Percentiles rank a stretch among this genome's conserved stretches.
These are phyloP conservation scores for Fusarium longipes DNA, from an alignment of 2,329 filamentous ascomycete genomes.

Conservation along the genomic window DNA sequence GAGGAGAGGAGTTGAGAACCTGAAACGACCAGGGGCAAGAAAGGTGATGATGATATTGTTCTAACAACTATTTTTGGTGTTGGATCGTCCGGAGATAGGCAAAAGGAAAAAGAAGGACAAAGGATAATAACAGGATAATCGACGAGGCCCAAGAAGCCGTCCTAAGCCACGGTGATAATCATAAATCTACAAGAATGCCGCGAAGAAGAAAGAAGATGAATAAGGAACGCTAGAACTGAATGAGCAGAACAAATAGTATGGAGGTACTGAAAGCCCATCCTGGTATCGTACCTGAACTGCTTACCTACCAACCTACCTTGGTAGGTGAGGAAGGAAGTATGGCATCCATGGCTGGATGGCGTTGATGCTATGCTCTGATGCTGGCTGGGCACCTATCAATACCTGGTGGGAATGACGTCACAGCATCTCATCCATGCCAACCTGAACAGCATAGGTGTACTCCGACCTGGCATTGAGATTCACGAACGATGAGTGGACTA, in stretches of 20 bases:
- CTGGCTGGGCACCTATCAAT: constrained; percentile 4
- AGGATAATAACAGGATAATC: constrained; percentile 2
- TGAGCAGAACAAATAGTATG: neutral
- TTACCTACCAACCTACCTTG: too few relatives aligned
- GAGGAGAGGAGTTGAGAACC: constrained; percentile 23
- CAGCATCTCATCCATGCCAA: neutral
- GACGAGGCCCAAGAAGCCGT: constrained; percentile 7
- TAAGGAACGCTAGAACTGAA: neutral
- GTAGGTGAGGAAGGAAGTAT: neutral
- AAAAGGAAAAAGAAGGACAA: constrained; percentile 12
- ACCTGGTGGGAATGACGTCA: constrained; percentile 25
- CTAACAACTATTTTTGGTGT: constrained; percentile 25
- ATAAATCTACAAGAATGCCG: neutral
- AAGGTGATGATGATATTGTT: constrained; percentile 19
- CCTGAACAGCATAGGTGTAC: neutral
- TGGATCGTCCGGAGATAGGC: constrained; percentile 16
- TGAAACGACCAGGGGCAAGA: constrained; percentile 30
- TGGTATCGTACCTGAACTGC: neutral
- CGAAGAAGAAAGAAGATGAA: neutral
- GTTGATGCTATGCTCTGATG: constrained; percentile 6
- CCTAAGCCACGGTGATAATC: constrained; percentile 10
- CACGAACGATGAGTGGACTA: neutral
- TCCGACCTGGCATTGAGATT: neutral
- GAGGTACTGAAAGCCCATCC: neutral
- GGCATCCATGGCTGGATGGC: too few relatives aligned